Conservation (phyloP, 2,329 filamentous ascomycete species). For the Scedosporium minutisporum region DNA sequence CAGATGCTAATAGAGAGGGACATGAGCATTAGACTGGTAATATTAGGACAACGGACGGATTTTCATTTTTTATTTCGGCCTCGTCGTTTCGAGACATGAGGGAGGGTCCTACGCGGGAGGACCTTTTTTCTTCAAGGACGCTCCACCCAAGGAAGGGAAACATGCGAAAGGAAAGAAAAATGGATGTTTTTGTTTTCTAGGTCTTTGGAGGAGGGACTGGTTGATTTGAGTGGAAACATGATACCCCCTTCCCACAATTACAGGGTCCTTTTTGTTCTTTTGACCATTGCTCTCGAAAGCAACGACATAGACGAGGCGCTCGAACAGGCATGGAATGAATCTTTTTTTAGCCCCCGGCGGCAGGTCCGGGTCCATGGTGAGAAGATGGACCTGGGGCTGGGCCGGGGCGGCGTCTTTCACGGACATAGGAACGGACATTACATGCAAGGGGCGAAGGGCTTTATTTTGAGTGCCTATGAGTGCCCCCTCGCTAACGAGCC, state of each 20-base stretch:
- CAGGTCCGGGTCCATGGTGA: not conserved
- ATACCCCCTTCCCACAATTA: slow-evolving; percentile 5
- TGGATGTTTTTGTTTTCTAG: slow-evolving; percentile 3
- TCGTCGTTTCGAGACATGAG: not conserved
- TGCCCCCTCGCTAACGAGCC: slow-evolving; percentile 2
- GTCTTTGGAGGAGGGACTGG: not conserved
- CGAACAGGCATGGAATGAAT: slow-evolving; percentile 5
- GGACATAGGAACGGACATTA: not conserved
- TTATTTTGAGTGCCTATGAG: not conserved
- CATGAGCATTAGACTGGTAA: slow-evolving; percentile 7
- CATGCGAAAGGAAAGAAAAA: not conserved
- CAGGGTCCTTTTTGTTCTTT: slow-evolving; percentile 5
- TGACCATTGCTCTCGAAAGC: slow-evolving; percentile 5
- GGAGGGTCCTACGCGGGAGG: not conserved
- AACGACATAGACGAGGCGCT: slow-evolving; percentile 4
- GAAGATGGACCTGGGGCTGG: not conserved
- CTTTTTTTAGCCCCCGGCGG: not conserved
- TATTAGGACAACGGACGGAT: slow-evolving; percentile 6
- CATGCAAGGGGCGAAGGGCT: not conserved
- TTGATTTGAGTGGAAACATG: slow-evolving; percentile 3
- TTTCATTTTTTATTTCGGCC: slow-evolving; percentile 2
- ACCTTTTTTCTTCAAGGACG: not conserved
- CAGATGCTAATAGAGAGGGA: slow-evolving; percentile 4
- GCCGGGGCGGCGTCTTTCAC: not conserved
- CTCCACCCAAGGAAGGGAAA: slow-evolving; percentile 1